phyloP scores from a whole-genome alignment of 352 stramenopile species.

The Pythium vanterpoolii region DNA sequence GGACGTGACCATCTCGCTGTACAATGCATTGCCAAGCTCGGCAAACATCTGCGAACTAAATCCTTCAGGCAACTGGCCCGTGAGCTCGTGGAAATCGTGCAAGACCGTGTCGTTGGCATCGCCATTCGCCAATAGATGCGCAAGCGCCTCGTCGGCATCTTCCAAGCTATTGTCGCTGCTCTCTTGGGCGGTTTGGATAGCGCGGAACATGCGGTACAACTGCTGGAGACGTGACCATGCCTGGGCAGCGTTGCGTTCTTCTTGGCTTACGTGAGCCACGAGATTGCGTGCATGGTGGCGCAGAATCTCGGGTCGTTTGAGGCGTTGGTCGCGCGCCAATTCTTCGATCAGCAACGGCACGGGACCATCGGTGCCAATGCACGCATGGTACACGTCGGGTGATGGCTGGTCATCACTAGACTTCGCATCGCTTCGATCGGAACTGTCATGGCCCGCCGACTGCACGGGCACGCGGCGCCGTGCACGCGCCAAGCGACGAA shows the following conservation, averaged over 20 bases:
- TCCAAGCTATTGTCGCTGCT: slow-evolving; percentile 23
- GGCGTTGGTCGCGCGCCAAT: slow-evolving; percentile 6
- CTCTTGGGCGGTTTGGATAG: slow-evolving; percentile 29
- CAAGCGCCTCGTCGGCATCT: slow-evolving; percentile 18
- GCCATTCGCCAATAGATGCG: slow-evolving; percentile 6
- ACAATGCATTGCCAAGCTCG: slow-evolving; percentile 60
- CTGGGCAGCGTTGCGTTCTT: slow-evolving; percentile 48
- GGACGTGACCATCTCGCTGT: slow-evolving; percentile 58
- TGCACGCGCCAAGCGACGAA: slow-evolving; percentile 53
- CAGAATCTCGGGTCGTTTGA: slow-evolving; percentile 14
- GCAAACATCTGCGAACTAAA: slow-evolving; percentile 74
- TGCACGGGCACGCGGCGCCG: slow-evolving; percentile 56
- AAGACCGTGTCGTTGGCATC: slow-evolving; percentile 34
- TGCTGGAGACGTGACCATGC: slow-evolving; percentile 56
- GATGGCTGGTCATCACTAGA: slow-evolving; percentile 18
- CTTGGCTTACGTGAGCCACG: slow-evolving; percentile 26
- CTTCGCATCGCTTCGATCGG: slow-evolving; percentile 29
- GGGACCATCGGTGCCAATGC: slow-evolving; percentile 20
- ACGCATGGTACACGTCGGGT: slow-evolving; percentile 44
- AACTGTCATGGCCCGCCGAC: slow-evolving; percentile 55
- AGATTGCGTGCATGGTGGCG: slow-evolving; percentile 17
- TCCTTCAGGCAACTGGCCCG: slow-evolving; percentile 46
- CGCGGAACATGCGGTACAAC: slow-evolving; percentile 60
- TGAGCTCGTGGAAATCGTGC: slow-evolving; percentile 52
- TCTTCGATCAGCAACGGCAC: slow-evolving; percentile 22